These are phyloP conservation scores for Leptographium galeiforme DNA, from an alignment of 2,329 filamentous ascomycete species.

Conservation along the genomic window DNA sequence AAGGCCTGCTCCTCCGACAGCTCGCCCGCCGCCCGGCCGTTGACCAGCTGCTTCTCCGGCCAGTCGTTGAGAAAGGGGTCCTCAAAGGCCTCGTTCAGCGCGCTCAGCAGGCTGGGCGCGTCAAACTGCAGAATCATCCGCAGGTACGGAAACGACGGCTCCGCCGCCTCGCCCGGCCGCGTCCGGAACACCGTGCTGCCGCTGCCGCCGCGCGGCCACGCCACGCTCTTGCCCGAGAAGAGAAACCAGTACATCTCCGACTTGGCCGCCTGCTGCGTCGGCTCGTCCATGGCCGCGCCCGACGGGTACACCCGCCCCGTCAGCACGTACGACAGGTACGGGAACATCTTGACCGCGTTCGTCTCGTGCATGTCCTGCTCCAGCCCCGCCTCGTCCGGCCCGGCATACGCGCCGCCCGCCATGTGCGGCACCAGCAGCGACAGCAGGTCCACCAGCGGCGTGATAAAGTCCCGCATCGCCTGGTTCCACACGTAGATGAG, in stretches of 20 bases:
- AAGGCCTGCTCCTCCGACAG: slow-evolving; percentile 53
- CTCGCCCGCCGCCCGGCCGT: slow-evolving; percentile 28
- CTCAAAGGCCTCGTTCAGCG: slow-evolving; percentile 94
- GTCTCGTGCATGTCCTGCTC: slow-evolving; percentile 49
- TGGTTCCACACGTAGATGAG: slow-evolving; percentile 96
- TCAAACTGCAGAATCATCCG: slow-evolving; percentile 78
- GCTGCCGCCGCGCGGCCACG: slow-evolving; percentile 56
- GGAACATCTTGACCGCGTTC: slow-evolving; percentile 81
- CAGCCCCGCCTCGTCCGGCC: slow-evolving; percentile 34
- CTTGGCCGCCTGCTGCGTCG: slow-evolving; percentile 64
- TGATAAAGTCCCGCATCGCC: slow-evolving; percentile 77
- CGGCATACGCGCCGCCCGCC: slow-evolving; percentile 31
- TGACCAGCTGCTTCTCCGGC: slow-evolving; percentile 45
- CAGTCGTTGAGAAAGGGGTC: slow-evolving; percentile 83
- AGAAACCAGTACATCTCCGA: slow-evolving; percentile 84
- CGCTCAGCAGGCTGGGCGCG: slow-evolving; percentile 82
- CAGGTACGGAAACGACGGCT: slow-evolving; percentile 76
- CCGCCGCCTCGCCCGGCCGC: slow-evolving; percentile 34
- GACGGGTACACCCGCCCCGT: slow-evolving; percentile 89
- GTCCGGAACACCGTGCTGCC: slow-evolving; percentile 48
- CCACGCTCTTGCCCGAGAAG: slow-evolving; percentile 68
- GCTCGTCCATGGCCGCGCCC: slow-evolving; percentile 58
- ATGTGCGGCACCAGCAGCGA: slow-evolving; percentile 50
- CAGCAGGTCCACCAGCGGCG: slow-evolving; percentile 74
- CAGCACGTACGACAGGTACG: slow-evolving; percentile 82